Evolutionary conservation across 2,329 filamentous ascomycete species (phyloP), one percentile per base, ranked within the genome.

Genomic region (Exophiala xenobiotica): DNA sequence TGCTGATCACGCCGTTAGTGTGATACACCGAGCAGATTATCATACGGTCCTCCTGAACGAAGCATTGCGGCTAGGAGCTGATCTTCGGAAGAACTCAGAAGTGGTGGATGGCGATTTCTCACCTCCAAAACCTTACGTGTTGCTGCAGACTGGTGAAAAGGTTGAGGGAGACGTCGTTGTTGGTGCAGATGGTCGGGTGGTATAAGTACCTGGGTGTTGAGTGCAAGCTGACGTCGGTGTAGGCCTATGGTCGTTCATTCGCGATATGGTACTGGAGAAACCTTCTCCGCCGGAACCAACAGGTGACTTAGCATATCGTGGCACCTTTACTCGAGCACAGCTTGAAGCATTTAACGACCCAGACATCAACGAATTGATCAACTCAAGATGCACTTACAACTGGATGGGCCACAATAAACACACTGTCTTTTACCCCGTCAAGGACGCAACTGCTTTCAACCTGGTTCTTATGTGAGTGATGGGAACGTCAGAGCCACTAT

Each of bases 291-390:
- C 78, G 1, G 62, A 70, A 8, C 69, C 73, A 40, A 81, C 79
- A 0, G 79, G 79, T 1, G 78, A 82, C 61, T 63, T 81, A 22
- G 78, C 79, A 3, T 82, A 81, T 61, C 40, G 51, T 1, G 46
- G 45, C 4, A 53, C 51, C 2, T 49, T 53, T 18, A 27, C 45
- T 18, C 26, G 45, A 29, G 51, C 4, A 18, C 31, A 41, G 20
- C 39, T 53, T 3, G 46, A 53, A 14, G 33, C 45, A 2, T 35
- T 53, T 6, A 35, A 53, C 7, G 46, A 53, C 14, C 39, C 29
- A 4, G 35, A 40, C n/a, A 40, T 53, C 23, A 20, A 49, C 12
- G 51, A 53, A 20, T 40, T 53, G 12, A 49, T 53, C 40, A 45
- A 45, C 31, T 45, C 45, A 6, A 12, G 33, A 8, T 40, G 39